Conservation (phyloP, 495 filamentous ascomycete species). For the Daldinia decipiens region DNA sequence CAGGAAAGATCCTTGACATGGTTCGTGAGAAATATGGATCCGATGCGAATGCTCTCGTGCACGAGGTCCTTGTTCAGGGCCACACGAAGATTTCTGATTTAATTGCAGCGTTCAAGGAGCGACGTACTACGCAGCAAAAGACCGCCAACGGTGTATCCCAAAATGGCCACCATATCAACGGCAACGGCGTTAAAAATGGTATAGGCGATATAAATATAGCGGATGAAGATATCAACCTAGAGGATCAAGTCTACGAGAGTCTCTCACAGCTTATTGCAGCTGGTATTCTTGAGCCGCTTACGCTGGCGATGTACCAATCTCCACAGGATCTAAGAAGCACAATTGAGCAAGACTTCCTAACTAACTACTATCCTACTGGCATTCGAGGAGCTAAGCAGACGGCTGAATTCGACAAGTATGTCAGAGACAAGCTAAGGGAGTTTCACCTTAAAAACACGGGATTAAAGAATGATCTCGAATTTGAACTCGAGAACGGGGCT, state of each 20-base stretch:
- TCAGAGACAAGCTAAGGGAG: constrained; percentile 64
- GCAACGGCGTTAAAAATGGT: constrained; percentile 28
- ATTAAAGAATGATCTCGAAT: constrained; percentile 61
- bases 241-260: constrained; percentile 52
- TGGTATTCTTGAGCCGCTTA: constrained; percentile 58
- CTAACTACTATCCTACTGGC: constrained; percentile 52
- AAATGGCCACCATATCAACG: constrained; percentile 32
- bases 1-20: constrained; percentile 82
- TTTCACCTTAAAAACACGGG: constrained; percentile 57
- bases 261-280: constrained; percentile 56
- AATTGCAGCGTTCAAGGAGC: constrained; percentile 54
- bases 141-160: constrained; percentile 25
- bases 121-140: constrained; percentile 48
- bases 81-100: constrained; percentile 80
- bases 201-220: constrained; percentile 32
- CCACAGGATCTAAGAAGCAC: constrained; percentile 51
- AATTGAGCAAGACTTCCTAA: constrained; percentile 56
- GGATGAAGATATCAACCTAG: constrained; percentile 40
- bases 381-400: constrained; percentile 65
- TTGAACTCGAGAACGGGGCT: constrained; percentile 47
- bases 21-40: constrained; percentile 75
- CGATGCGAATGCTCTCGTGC: constrained; percentile 74
- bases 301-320: constrained; percentile 52
- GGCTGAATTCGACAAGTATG: constrained; percentile 61
- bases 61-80: constrained; percentile 78